These are phyloP conservation scores for Angomonas deanei DNA, from an alignment of 208 protist genomes.

Conservation along the genomic window DNA sequence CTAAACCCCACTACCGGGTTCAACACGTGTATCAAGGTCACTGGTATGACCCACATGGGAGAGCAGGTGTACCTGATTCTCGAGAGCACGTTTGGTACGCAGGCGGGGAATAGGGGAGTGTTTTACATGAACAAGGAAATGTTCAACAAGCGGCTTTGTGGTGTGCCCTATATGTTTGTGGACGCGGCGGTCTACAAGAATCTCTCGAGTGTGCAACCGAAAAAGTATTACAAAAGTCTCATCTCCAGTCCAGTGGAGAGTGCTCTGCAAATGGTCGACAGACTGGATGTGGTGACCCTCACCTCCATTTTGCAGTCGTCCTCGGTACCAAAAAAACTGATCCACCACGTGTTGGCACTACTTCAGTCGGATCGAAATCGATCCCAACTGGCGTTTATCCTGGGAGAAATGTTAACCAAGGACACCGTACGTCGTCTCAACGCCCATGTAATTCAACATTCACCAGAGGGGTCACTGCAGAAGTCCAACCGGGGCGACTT, in stretches of 20 bases:
- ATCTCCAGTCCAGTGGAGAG: neutral
- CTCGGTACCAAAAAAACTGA: neutral
- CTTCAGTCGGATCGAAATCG: neutral
- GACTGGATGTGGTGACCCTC: neutral
- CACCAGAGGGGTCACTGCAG: too few species aligned
- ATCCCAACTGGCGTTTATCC: neutral
- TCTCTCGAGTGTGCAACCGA: neutral
- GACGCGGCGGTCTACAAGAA: conserved; percentile 11
- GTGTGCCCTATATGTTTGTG: conserved; percentile 50
- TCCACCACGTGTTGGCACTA: neutral
- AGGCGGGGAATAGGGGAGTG: conserved; percentile 38
- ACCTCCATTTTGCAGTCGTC: neutral
- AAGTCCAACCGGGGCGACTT: too few species aligned
- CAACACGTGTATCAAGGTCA: conserved; percentile 70
- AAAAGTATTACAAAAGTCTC: conserved; percentile 2
- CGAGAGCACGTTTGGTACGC: conserved; percentile 63
- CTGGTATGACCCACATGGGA: conserved; percentile 51
- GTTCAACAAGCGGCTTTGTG: conserved; percentile 30
- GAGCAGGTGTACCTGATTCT: conserved; percentile 69
- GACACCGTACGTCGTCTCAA: neutral
- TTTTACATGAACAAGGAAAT: conserved; percentile 53
- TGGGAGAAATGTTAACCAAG: neutral
- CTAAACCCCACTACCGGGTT: conserved; percentile 29
- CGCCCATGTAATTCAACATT: neutral
- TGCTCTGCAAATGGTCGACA: neutral